Evolutionary conservation across 2,329 filamentous ascomycete genomes (phyloP).

Genomic region (Hymenoscyphus scutula): DNA sequence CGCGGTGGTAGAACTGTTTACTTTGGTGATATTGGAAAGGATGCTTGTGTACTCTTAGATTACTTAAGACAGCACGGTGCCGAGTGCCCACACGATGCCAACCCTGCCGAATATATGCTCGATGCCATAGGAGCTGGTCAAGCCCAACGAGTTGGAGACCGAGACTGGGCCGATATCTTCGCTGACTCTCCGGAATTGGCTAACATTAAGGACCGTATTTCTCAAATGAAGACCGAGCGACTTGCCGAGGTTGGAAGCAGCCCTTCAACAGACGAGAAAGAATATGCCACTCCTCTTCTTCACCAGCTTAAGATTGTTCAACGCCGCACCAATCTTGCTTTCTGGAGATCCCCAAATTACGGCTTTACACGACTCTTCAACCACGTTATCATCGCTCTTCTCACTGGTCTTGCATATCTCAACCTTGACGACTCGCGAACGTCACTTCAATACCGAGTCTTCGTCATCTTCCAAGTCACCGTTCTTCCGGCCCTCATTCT

Average conservation of each 20-base stretch:
- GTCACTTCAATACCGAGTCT: conserved; percentile 80
- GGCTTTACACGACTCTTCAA: conserved; percentile 85
- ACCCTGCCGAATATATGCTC: conserved; percentile 54
- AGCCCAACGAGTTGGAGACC: conserved; percentile 58
- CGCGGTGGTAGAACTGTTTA: conserved; percentile 65
- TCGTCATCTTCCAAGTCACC: conserved; percentile 87
- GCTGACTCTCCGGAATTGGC: conserved; percentile 56
- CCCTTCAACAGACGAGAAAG: conserved; percentile 52
- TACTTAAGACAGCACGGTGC: conserved; percentile 46
- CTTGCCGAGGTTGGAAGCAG: conserved; percentile 43
- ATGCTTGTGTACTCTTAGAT: conserved; percentile 55
- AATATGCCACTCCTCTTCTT: conserved; percentile 77
- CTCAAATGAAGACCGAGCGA: conserved; percentile 52
- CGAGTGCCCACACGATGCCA: conserved; percentile 51
- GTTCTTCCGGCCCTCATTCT: conserved; percentile 82
- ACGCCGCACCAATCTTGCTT: conserved; percentile 70
- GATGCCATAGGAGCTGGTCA: conserved; percentile 65
- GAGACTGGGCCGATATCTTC: conserved; percentile 64
- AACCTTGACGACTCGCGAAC: conserved; percentile 72
- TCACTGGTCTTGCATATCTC: conserved; percentile 78
- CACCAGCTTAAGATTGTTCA: conserved; percentile 78
- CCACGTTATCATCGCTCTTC: conserved; percentile 72
- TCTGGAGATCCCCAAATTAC: conserved; percentile 87
- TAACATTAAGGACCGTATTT: conserved; percentile 53
- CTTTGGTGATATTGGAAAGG: conserved; percentile 64